Conservation (phyloP, 225 moss, liverwort and hornwort genomes). For the Climacium dendroides region DNA sequence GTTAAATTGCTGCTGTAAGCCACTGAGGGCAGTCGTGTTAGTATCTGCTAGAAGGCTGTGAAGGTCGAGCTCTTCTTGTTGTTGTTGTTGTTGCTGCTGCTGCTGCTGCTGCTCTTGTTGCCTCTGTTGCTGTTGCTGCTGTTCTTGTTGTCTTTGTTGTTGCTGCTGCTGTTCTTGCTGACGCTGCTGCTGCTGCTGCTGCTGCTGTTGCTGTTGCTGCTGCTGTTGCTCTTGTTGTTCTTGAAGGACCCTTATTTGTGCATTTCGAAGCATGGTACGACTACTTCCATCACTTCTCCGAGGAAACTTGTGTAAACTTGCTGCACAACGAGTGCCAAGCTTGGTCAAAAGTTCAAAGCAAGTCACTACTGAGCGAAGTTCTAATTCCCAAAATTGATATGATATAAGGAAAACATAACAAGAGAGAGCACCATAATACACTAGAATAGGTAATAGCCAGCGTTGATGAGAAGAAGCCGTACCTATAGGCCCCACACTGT, state of each 20-base stretch:
- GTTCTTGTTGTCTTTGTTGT: slow-evolving; percentile 29
- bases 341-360: neutral
- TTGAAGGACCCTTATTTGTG: slow-evolving; percentile 43
- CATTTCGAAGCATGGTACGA: slow-evolving; percentile 50
- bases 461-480: neutral
- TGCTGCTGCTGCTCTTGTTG: slow-evolving; percentile 32
- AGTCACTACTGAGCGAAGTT: neutral
- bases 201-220: slow-evolving; percentile 20
- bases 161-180: slow-evolving; percentile 19
- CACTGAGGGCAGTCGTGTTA: slow-evolving; percentile 42
- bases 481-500: slow-evolving; percentile 81
- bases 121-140: slow-evolving; percentile 19
- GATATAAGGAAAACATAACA: neutral
- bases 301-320: slow-evolving; percentile 50
- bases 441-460: neutral
- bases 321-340: slow-evolving; percentile 11
- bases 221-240: slow-evolving; percentile 56
- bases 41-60: slow-evolving; percentile 65
- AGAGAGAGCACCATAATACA: neutral
- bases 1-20: slow-evolving; percentile 82
- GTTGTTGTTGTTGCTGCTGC: slow-evolving; percentile 54
- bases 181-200: slow-evolving; percentile 12
- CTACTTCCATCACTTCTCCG: slow-evolving; percentile 48
- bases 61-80: slow-evolving; percentile 65
- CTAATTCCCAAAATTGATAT: neutral